phyloP scores from a whole-genome alignment of 768 basidiomycete species.

The Butyriboletus loyo region DNA sequence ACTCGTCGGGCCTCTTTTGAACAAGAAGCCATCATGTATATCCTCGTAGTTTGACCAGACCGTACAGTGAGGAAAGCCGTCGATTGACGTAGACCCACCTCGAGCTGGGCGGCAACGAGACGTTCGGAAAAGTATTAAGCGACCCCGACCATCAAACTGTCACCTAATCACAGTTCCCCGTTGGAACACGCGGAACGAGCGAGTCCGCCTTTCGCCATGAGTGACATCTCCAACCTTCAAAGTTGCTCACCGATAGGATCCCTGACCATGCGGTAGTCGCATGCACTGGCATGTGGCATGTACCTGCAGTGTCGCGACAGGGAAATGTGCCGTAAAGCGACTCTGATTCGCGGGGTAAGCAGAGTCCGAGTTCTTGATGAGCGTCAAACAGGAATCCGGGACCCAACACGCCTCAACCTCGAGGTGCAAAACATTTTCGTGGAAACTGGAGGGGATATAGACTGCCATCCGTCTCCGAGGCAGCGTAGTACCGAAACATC shows the following conservation, averaged over 20 bases:
- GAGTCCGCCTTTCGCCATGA: conserved; percentile 7
- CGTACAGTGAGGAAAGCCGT: no score
- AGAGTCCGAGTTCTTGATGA: conserved; percentile 3
- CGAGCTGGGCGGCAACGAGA: no score
- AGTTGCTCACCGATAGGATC: background rate
- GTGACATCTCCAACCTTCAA: conserved; percentile 3
- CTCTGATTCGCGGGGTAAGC: background rate
- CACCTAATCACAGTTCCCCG: conserved; percentile 10
- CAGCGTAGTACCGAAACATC: background rate
- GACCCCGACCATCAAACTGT: conserved; percentile 1
- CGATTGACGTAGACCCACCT: no score
- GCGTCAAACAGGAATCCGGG: conserved; percentile 9
- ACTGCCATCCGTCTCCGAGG: background rate
- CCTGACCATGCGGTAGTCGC: conserved; percentile 18
- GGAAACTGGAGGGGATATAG: conserved; percentile 16
- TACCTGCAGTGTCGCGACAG: background rate
- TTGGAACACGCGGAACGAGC: conserved; percentile 13
- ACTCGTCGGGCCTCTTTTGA: no score
- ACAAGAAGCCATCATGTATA: no score
- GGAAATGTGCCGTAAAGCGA: conserved; percentile 5
- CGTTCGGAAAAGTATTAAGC: background rate
- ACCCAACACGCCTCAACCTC: conserved; percentile 14
- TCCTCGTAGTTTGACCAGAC: no score
- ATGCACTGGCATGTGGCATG: background rate
- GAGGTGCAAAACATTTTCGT: conserved; percentile 6